phyloP scores from a whole-genome alignment of 352 stramenopile genomes.

The Globisporangium recalcitrans region DNA sequence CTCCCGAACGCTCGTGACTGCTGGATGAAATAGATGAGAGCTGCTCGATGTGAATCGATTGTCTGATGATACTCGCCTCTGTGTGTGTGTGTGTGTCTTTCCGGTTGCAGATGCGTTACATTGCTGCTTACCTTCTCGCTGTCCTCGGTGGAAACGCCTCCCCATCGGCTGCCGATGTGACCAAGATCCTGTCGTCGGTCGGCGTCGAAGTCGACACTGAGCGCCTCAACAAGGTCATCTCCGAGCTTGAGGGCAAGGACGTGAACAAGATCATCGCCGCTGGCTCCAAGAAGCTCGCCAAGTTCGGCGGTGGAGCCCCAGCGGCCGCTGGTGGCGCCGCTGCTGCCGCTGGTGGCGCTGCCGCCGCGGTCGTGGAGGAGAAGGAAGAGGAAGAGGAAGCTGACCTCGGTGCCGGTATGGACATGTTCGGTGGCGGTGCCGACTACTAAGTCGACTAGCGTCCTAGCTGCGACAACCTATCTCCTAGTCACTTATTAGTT shows the following conservation, averaged over 20 bases:
- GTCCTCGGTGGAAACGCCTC: constrained; percentile 90
- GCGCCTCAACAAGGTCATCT: constrained; percentile 64
- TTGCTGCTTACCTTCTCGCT: constrained; percentile 95
- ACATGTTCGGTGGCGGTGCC: constrained; percentile 85
- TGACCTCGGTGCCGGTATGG: constrained; percentile 75
- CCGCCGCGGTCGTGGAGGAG: constrained; percentile 56
- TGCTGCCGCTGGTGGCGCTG: constrained; percentile 40
- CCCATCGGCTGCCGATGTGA: constrained; percentile 89
- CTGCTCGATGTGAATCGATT: neutral
- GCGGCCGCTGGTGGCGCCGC: constrained; percentile 47
- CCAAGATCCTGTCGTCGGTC: constrained; percentile 87
- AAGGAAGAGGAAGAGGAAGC: constrained; percentile 81
- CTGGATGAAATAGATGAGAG: neutral
- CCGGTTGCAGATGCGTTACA: constrained; percentile 91
- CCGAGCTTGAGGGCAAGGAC: constrained; percentile 80
- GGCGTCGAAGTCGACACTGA: constrained; percentile 85
- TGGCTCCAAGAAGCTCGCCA: constrained; percentile 76
- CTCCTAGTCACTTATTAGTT: constrained; percentile 16
- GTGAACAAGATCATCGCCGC: constrained; percentile 80
- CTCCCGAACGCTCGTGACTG: neutral
- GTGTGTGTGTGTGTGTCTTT: neutral
- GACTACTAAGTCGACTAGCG: constrained; percentile 72
- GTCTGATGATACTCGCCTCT: neutral
- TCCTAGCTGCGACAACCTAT: neutral
- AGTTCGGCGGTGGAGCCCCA: constrained; percentile 61